Base-by-base conservation (phyloP, 345 rosid genomes). In the Heritiera littoralis region DNA sequence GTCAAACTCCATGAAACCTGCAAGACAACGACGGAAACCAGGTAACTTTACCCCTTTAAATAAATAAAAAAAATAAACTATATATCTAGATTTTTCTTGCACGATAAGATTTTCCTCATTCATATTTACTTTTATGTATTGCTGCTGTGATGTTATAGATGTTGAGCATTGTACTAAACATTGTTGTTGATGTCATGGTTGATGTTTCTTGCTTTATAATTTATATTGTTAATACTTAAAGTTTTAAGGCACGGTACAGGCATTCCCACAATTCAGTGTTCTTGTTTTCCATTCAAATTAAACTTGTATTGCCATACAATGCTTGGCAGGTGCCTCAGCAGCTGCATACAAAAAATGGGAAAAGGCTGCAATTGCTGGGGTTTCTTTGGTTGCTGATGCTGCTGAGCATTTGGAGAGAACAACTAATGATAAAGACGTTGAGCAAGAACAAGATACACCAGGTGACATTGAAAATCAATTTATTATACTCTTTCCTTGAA, bases 351-450 rank as follows among this genome's bases (percentile, higher is more conserved):
- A 83, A 81, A 94, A 90, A 81, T 97, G 99, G 99, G 99, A 97
- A 89, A 89, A 90, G 85, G 98, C 98, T 82, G 99, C 98, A 52
- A 94, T 92, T 76, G 98, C 97, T 83, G 99, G 99, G 76, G 99
- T 94, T 86, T 94, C 99, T 73, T 86, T 97, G 88, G 99, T 94
- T 83, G 99, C 99, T 77, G 98, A 94, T 83, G 99, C 99, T 82
- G 98, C 99, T 79, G 99, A 92, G 84, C 99, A 97, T 86, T 84
- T 97, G 83, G 98, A 97, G 84, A 91, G 91, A 79, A 79, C 90
- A 40, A 81, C 88, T 65, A 82, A 78, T 75, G 87, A 87, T 77
- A 89, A 90, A 77, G 92, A 89, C 80, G 82, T 85, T 81, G 88
- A 90, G 80, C 79, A 56, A 83, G 89, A 84, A 51, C 86, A 85